Conservation (phyloP, 108 stramenopile species). For the Bacterosira constricta region DNA sequence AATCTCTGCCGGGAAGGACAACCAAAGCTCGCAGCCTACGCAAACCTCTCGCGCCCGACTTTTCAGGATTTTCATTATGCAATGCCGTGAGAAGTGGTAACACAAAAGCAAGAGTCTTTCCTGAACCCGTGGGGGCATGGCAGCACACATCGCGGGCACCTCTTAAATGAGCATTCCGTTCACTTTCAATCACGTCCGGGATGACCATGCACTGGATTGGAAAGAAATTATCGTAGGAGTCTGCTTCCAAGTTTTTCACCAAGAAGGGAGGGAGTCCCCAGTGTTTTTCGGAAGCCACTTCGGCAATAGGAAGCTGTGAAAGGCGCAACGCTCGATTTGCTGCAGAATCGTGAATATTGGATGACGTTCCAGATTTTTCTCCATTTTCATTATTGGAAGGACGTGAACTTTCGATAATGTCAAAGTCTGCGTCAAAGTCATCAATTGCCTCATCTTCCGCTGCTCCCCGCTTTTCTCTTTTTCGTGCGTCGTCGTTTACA, state of each 20-base stretch:
- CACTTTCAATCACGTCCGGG: constrained; percentile 80
- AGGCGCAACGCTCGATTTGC: constrained; percentile 62
- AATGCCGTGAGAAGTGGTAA: constrained; percentile 84
- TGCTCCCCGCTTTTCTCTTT: constrained; percentile 27
- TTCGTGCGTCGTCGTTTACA: constrained; percentile 36
- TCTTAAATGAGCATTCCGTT: constrained; percentile 53
- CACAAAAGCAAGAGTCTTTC: constrained; percentile 90
- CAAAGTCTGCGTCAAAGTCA: constrained; percentile 70
- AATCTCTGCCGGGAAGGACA: constrained; percentile 93
- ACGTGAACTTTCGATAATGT: constrained; percentile 28
- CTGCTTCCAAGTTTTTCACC: constrained; percentile 59
- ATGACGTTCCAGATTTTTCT: constrained; percentile 28
- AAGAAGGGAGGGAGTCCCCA: constrained; percentile 82
- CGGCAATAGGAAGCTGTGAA: constrained; percentile 62
- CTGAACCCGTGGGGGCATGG: constrained; percentile 88
- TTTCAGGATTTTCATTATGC: constrained; percentile 8
- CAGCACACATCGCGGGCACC: constrained; percentile 81
- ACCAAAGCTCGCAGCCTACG: constrained; percentile 87
- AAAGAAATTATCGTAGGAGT: constrained; percentile 82
- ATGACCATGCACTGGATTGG: constrained; percentile 91
- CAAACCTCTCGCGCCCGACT: constrained; percentile 45
- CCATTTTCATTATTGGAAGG: neutral
- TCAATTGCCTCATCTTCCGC: constrained; percentile 74
- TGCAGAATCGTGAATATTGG: constrained; percentile 5
- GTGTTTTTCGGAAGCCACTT: constrained; percentile 56